Evolutionary conservation across 345 rosid genomes (phyloP).

Genomic region (Triadica sebifera): DNA sequence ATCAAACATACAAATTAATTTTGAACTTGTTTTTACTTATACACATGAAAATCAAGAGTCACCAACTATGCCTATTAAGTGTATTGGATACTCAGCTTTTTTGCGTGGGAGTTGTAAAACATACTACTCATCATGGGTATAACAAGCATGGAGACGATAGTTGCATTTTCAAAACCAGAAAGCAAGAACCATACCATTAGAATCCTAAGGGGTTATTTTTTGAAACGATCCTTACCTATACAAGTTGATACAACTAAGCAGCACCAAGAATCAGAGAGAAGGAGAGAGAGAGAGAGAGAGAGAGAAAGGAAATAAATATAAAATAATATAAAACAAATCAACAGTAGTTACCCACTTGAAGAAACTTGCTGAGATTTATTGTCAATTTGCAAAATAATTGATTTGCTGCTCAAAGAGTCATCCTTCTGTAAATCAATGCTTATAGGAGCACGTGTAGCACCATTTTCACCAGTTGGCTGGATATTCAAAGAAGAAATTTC

Average conservation of each 20-base stretch:
- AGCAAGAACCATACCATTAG: neutral
- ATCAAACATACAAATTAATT: neutral
- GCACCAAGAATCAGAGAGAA: neutral
- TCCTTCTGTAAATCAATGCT: slow-evolving; percentile 65
- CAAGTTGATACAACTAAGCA: neutral
- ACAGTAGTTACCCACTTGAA: slow-evolving; percentile 56
- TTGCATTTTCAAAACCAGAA: slow-evolving; percentile 3
- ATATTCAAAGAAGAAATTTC: slow-evolving; percentile 1
- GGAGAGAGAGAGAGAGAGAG: neutral
- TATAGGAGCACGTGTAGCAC: slow-evolving; percentile 99
- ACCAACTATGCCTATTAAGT: neutral
- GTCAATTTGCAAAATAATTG: slow-evolving; percentile 82
- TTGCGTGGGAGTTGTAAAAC: neutral
- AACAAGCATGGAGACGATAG: neutral
- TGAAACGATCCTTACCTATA: neutral
- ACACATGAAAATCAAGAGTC: neutral
- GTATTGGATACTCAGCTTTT: neutral
- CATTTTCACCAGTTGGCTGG: slow-evolving; percentile 99
- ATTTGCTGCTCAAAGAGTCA: slow-evolving; percentile 66
- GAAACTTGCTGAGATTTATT: slow-evolving; percentile 89
- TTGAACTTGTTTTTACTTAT: neutral
- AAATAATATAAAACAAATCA: neutral
- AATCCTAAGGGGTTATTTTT: neutral
- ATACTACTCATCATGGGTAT: neutral
- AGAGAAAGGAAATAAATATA: neutral